Base-by-base conservation (phyloP, 139 green algal species). In the Zygnema cylindricum region DNA sequence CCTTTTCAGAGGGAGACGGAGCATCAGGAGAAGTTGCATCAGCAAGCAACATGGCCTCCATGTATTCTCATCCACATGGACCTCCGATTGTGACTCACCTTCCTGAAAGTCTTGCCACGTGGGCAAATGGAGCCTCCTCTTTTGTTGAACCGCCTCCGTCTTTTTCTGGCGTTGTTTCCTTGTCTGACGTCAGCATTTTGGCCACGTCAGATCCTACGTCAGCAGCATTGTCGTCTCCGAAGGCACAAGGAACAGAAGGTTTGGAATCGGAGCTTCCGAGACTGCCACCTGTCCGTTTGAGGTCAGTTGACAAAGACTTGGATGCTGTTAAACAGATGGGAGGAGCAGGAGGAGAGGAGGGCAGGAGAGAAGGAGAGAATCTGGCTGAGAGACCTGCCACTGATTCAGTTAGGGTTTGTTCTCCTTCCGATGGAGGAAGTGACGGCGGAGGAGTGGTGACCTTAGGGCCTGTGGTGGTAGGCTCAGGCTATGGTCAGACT, bases 281-380 rank as follows among this genome's bases (percentile, higher is more conserved):
- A 35, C 57, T 73, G 57, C 57, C 57, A 30, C 57, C 57, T 35
- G 30, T 73, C 57, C 57, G 57, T 25, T 30, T 73, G 57, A 73
- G 57, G 57, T 73, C 57, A 25, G 25, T 73, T 25, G 30, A 25
- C 57, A 73, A 73, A 30, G 30, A 73, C 57, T 73, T 73, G 57
- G 57, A 73, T 30, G 57, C 25, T 25, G 30, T 73, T 25, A 73
- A 73, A 73, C n/a, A n/a, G n/a, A n/a, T n/a, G n/a, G n/a, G n/a
- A n/a, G n/a, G n/a, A n/a, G n/a, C n/a, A n/a, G n/a, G n/a, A n/a
- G n/a, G n/a, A n/a, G n/a, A n/a, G n/a, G n/a, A n/a, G n/a, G n/a
- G n/a, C n/a, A n/a, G n/a, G n/a, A n/a, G n/a, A n/a, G 57, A 73
- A 73, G 57, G 57, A 73, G 57, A 73, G 57, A 73, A 73, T 73